A percentile compares a stretch with the other conserved stretches of the same genome.
phyloP scores from a whole-genome alignment of 1,284 basidiomycete genomes.

The Naganishia albida region DNA sequence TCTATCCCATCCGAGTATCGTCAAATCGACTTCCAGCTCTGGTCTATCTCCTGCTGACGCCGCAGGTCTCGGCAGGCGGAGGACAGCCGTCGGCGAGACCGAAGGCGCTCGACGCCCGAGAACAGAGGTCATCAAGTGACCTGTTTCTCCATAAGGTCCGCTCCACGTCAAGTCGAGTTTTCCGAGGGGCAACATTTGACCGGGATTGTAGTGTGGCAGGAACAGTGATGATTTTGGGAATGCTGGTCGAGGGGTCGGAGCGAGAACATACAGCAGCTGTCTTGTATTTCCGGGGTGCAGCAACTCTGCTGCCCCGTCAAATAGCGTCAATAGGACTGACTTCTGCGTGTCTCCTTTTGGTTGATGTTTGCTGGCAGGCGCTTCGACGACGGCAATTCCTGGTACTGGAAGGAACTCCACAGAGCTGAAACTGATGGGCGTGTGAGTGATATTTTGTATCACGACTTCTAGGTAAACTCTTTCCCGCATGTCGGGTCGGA shows the following conservation, averaged over 20 bases:
- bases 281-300: constrained; percentile 77
- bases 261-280: constrained; percentile 80
- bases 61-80: constrained; percentile 5
- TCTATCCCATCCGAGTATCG: constrained; percentile 20
- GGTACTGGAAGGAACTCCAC: constrained; percentile 72
- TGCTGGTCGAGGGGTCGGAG: constrained; percentile 55
- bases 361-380: constrained; percentile 12
- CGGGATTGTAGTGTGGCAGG: constrained; percentile 62
- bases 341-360: constrained; percentile 37
- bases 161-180: constrained; percentile 77
- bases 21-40: constrained; percentile 11
- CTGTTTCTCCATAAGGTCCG: constrained; percentile 65
- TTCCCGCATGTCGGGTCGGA: constrained; percentile 65
- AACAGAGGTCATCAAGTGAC: constrained; percentile 72
- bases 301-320: constrained; percentile 55
- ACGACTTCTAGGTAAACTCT: constrained; percentile 84
- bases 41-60: not conserved
- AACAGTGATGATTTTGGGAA: constrained; percentile 53
- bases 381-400: constrained; percentile 59
- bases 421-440: constrained; percentile 72
- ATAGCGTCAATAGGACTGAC: not conserved
- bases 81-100: not conserved
- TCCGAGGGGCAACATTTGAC: constrained; percentile 72
- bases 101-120: constrained; percentile 46
- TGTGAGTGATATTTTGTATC: constrained; percentile 77